Evolutionary conservation across 441 rosid genomes (phyloP).

Genomic region (Corymbia calophylla): DNA sequence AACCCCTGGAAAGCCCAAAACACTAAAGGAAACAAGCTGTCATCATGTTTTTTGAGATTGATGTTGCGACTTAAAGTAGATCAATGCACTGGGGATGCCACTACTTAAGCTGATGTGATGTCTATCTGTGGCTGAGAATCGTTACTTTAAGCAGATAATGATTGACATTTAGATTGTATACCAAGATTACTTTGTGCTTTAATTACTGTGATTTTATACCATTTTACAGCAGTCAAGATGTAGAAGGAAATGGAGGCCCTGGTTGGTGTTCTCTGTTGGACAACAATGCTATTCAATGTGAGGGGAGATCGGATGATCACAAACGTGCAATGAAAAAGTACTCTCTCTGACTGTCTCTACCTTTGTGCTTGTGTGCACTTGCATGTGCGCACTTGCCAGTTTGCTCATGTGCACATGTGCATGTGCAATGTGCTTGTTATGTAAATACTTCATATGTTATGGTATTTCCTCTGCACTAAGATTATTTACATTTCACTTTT

Average conservation of each 20-base stretch:
- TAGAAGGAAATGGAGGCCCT: slow-evolving; percentile 30
- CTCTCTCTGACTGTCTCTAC: slow-evolving; percentile 6
- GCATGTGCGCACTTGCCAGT: background rate
- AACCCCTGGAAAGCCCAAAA: background rate
- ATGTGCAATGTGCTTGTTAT: background rate
- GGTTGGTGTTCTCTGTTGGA: slow-evolving; percentile 22
- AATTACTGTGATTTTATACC: background rate
- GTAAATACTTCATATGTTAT: background rate
- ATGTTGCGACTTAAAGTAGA: background rate
- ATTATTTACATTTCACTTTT: slow-evolving; percentile 1
- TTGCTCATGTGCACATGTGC: background rate
- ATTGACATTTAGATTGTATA: background rate
- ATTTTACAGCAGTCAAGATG: slow-evolving; percentile 17
- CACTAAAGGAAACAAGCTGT: background rate
- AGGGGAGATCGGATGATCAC: slow-evolving; percentile 21
- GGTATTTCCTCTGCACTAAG: background rate
- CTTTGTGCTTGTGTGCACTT: background rate
- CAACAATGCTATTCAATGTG: slow-evolving; percentile 16
- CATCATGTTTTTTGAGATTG: background rate
- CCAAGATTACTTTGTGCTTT: background rate
- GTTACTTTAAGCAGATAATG: background rate
- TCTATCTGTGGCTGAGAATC: background rate
- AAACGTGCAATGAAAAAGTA: slow-evolving; percentile 52
- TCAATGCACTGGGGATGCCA: background rate
- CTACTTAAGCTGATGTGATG: background rate